These are phyloP conservation scores for Francoa sonchifolia DNA, from an alignment of 441 rosid genomes.

Conservation along the genomic window DNA sequence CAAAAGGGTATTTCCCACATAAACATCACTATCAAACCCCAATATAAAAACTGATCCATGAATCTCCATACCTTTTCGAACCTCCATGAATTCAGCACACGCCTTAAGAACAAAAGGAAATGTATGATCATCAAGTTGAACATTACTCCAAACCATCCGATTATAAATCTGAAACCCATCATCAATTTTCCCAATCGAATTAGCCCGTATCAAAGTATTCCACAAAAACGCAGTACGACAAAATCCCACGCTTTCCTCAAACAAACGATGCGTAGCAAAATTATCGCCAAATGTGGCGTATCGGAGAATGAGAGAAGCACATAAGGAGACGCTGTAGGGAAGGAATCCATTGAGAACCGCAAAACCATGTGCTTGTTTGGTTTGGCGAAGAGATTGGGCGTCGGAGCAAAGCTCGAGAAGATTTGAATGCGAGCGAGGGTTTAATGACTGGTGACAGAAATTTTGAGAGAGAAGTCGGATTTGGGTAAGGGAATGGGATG, in stretches of 20 bases:
- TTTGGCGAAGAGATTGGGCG: slow-evolving; percentile 19
- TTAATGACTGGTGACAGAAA: too few species aligned
- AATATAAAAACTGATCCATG: slow-evolving; percentile 24
- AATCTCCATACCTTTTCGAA: slow-evolving; percentile 28
- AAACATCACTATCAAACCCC: slow-evolving; percentile 19
- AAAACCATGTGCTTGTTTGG: slow-evolving; percentile 34
- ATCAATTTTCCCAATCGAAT: slow-evolving; percentile 18
- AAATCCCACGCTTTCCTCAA: slow-evolving; percentile 22
- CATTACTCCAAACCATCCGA: slow-evolving; percentile 18
- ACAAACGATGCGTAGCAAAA: slow-evolving; percentile 17
- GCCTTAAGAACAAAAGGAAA: slow-evolving; percentile 27
- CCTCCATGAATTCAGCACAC: slow-evolving; percentile 20
- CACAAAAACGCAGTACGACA: slow-evolving; percentile 37
- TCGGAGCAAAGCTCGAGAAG: slow-evolving; percentile 24
- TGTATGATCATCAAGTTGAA: slow-evolving; percentile 29
- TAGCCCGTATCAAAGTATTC: slow-evolving; percentile 41
- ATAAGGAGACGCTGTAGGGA: slow-evolving; percentile 29
- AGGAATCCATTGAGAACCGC: slow-evolving; percentile 30
- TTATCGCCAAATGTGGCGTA: slow-evolving; percentile 25
- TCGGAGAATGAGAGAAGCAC: slow-evolving; percentile 43
- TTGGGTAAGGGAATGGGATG: too few species aligned
- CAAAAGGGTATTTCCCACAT: slow-evolving; percentile 24
- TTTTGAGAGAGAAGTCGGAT: too few species aligned
- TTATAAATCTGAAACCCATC: slow-evolving; percentile 32
- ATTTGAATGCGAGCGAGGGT: too few species aligned